Base-by-base conservation (phyloP, 345 rosid species). In the Raphanus raphanistrum region DNA sequence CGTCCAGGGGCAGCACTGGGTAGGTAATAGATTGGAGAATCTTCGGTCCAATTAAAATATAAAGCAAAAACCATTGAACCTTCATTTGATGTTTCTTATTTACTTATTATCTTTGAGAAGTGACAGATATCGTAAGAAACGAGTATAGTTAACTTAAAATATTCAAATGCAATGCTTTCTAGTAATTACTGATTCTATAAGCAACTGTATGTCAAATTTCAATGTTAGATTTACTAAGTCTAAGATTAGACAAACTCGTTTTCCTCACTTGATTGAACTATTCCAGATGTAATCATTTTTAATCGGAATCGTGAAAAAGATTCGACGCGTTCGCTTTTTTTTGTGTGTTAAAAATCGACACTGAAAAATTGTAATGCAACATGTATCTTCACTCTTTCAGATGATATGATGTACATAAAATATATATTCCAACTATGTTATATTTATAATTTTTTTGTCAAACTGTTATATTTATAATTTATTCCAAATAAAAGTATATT, bases 201-300 rank as follows among this genome's bases (percentile, higher is more conserved):
- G 72, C 76, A 38, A 50, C 61, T 70, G 32, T 59, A 48, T 77
- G 60, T 63, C 66, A 77, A 33, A 17, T 29, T 63, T 54, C 59
- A 55, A 2, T 17, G 76, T 57, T 71, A 63, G 76, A 17, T 71
- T 77, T 55, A 71, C 80, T 71, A 77, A 64, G 71, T 64, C 80
- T 71, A 77, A 64, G 71, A 77, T 36, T 59, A 64, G 16, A 38
- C 57, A 27, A 27, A 70, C 80, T 64, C 71, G 72, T 77, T 77
- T 77, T 65, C 17, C 76, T 64, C 67, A 71, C 71, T 61, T 4
- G 25, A 29, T 3, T 63, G 5, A 36, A 54, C 26, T 36, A 63
- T 32, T 63, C 58, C 52, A 32, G 35, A 70, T 4, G 13, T 68
- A 21, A 76, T 32, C 28, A 77, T 63, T 55, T 2, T 52, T 50